phyloP scores from a whole-genome alignment of 257 asterid genomes.

The Thymus quinquecostatus region DNA sequence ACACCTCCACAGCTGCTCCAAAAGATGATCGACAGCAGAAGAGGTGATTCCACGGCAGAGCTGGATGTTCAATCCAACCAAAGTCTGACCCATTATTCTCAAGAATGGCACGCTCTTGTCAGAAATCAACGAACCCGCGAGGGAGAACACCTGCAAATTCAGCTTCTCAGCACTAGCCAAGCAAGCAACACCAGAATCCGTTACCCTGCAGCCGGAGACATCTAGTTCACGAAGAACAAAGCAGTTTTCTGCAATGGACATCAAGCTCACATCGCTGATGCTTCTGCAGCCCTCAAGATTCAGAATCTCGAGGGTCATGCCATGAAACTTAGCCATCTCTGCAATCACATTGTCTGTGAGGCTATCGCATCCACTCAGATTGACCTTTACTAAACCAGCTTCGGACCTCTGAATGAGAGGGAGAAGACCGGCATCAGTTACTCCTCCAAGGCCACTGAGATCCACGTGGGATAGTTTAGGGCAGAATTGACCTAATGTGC shows the following conservation, averaged over 20 bases:
- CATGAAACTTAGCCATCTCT: constrained; percentile 62
- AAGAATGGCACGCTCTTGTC: constrained; percentile 62
- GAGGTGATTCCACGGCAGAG: constrained; percentile 62
- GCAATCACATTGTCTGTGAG: constrained; percentile 60
- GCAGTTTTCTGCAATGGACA: constrained; percentile 61
- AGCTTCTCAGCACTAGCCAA: constrained; percentile 62
- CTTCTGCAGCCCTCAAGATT: constrained; percentile 71
- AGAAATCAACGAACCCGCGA: constrained; percentile 53
- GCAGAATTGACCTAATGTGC: constrained; percentile 59
- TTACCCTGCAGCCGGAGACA: constrained; percentile 57
- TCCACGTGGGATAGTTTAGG: constrained; percentile 60
- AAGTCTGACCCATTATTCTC: constrained; percentile 51
- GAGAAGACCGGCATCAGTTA: constrained; percentile 70
- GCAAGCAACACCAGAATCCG: constrained; percentile 65
- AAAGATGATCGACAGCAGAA: constrained; percentile 48
- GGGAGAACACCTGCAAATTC: constrained; percentile 62
- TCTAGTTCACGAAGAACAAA: constrained; percentile 62
- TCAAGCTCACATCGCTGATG: constrained; percentile 64
- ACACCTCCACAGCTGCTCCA: constrained; percentile 80
- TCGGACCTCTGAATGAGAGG: constrained; percentile 61
- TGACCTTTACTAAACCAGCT: constrained; percentile 66
- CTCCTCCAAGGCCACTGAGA: constrained; percentile 51
- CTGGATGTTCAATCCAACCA: constrained; percentile 77
- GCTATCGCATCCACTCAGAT: constrained; percentile 67
- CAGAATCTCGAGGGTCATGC: constrained; percentile 64